A percentile compares a stretch with the other conserved stretches of the same genome.
Evolutionary conservation across 2,329 filamentous ascomycete species (phyloP).

Genomic region (Metarhizium robertsii): DNA sequence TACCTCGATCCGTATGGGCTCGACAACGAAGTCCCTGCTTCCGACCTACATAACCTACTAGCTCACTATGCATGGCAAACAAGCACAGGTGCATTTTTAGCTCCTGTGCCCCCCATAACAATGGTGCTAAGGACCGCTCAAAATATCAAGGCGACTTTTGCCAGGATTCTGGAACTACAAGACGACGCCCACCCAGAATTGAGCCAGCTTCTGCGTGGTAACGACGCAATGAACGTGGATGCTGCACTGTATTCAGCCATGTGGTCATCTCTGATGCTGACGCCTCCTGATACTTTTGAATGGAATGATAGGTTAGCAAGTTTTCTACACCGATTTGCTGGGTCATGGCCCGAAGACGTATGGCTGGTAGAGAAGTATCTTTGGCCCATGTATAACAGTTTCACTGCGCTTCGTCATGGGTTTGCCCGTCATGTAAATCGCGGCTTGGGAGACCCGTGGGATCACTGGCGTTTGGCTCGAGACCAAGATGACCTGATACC

Average conservation of each 20-base stretch:
- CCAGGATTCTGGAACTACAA: constrained; percentile 19
- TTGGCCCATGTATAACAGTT: constrained; percentile 49
- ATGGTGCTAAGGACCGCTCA: constrained; percentile 64
- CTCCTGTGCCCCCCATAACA: constrained; percentile 52
- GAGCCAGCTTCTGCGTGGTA: constrained; percentile 25
- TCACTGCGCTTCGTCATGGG: constrained; percentile 21
- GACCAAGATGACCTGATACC: constrained; percentile 35
- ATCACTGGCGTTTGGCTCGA: constrained; percentile 25
- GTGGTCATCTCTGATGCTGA: constrained; percentile 59
- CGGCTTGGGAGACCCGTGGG: constrained; percentile 19
- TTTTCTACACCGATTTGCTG: constrained; percentile 42
- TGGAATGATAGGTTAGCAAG: constrained; percentile 55
- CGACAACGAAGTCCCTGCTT: constrained; percentile 53
- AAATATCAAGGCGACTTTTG: constrained; percentile 68
- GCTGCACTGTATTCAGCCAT: constrained; percentile 61
- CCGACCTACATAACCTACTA: constrained; percentile 51
- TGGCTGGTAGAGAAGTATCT: constrained; percentile 59
- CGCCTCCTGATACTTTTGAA: constrained; percentile 34
- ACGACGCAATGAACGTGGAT: constrained; percentile 35
- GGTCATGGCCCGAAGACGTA: constrained; percentile 51
- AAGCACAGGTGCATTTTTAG: constrained; percentile 43
- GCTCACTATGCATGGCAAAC: constrained; percentile 35
- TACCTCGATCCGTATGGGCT: constrained; percentile 77
- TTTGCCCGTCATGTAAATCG: constrained; percentile 17
- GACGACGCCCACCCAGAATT: constrained; percentile 18